phyloP scores from a whole-genome alignment of 2,329 filamentous ascomycete genomes.

The Nemania diffusa region DNA sequence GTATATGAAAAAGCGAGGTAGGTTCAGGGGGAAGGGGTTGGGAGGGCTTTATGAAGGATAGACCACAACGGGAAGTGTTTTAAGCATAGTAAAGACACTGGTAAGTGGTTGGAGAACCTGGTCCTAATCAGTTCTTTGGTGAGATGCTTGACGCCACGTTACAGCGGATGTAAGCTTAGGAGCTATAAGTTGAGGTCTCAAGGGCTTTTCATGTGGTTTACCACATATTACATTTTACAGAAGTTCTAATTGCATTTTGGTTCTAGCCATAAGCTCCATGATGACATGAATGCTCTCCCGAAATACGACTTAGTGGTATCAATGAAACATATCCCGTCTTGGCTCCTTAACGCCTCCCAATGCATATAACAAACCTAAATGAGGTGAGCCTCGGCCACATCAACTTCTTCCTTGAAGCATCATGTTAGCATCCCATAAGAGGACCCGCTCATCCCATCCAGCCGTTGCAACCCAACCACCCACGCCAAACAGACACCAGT shows the following conservation, averaged over 20 bases:
- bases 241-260: neutral
- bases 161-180: no score
- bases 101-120: no score
- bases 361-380: constrained; percentile 23
- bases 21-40: no score
- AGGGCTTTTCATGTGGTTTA: neutral
- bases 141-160: no score
- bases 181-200: neutral
- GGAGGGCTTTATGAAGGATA: no score
- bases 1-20: no score
- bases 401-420: constrained; percentile 43
- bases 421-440: constrained; percentile 85
- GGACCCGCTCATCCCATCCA: constrained; percentile 91
- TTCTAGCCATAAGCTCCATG: neutral
- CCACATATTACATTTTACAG: neutral
- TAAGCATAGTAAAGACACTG: no score
- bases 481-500: constrained; percentile 96
- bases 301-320: constrained; percentile 30
- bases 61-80: no score
- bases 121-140: neutral
- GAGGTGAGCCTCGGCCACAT: neutral
- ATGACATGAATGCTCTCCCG: neutral
- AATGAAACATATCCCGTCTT: constrained; percentile 23
- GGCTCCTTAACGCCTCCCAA: constrained; percentile 32
- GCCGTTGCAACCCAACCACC: constrained; percentile 96